Evolutionary conservation across 129 eudicot species (phyloP), one percentile per base, ranked within the genome.

Genomic region (Saussurea involucrata): DNA sequence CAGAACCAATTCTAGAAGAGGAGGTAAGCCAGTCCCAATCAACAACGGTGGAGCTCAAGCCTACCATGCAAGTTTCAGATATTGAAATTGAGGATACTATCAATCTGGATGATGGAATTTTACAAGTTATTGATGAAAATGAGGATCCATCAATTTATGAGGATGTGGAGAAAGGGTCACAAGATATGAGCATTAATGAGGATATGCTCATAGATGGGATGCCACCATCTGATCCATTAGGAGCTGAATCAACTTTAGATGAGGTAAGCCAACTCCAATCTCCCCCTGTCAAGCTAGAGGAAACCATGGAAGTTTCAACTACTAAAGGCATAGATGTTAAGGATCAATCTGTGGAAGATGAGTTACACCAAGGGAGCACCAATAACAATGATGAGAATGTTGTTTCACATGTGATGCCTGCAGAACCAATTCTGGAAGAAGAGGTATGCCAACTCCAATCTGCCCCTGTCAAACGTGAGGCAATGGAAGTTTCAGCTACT

Each of bases 71-170:
- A 66, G 75, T 66, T 66, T 63, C 31, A 74, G 78, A 68, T 80
- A 36, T 6, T 74, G 66, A 81, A 25, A 65, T 75, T 74, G 36
- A 75, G 71, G 76, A 81, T 22, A 74, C 28, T 25, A 58, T 20
- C 37, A 40, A 81, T 21, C 22, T 22, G 13, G 57, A 74, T 74
- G 71, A 68, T 58, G 65, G 6, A 37, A 9, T 40, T 61, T 74
- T 68, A 67, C 28, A 74, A 57, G 80, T 36, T 6, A 31, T 37
- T 25, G 42, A 79, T 58, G 72, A 40, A 28, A 74, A 12, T 17
- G 31, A 57, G 55, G 66, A 68, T 40, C 76, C 84, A 78, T 72
- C 21, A 6, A 65, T 49, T 78, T 63, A 80, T 76, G 72, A 76
- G 32, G 71, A 40, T 49, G 24, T 73, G 24, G 74, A 53, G 57